Conservation (phyloP, 176 grass and related monocot genomes). For the Zoysia japonica region DNA sequence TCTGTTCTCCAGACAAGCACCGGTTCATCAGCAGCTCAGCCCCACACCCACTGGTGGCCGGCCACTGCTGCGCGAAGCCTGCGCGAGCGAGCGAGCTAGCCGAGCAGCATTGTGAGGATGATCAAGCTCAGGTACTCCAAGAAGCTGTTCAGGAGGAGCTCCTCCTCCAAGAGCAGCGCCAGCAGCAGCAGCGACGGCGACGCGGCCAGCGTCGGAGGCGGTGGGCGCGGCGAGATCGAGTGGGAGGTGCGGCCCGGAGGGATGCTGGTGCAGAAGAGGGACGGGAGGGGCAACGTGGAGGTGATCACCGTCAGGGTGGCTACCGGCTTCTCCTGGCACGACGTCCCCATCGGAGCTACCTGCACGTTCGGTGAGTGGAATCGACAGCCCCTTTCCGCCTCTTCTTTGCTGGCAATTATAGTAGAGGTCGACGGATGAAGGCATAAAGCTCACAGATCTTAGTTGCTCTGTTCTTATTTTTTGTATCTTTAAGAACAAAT, state of each 20-base stretch:
- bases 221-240: conserved; percentile 56
- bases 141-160: too few species aligned
- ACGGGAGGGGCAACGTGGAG: conserved; percentile 50
- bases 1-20: not conserved
- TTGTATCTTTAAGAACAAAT: not conserved
- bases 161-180: too few species aligned
- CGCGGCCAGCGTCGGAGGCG: not conserved
- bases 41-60: not conserved
- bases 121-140: too few species aligned
- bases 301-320: conserved; percentile 74
- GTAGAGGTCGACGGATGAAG: not conserved
- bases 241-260: conserved; percentile 94
- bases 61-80: not conserved
- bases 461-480: not conserved
- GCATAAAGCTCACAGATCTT: not conserved
- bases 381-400: not conserved
- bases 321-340: conserved; percentile 73
- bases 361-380: conserved; percentile 75
- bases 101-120: conserved; percentile 35
- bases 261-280: conserved; percentile 98
- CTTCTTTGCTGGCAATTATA: not conserved
- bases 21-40: conserved; percentile 21
- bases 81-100: not conserved
- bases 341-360: conserved; percentile 79
- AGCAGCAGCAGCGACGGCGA: conserved; percentile 24